Evolutionary conservation across 2,329 filamentous ascomycete species (phyloP).

Genomic region (Fusarium keratoplasticum): DNA sequence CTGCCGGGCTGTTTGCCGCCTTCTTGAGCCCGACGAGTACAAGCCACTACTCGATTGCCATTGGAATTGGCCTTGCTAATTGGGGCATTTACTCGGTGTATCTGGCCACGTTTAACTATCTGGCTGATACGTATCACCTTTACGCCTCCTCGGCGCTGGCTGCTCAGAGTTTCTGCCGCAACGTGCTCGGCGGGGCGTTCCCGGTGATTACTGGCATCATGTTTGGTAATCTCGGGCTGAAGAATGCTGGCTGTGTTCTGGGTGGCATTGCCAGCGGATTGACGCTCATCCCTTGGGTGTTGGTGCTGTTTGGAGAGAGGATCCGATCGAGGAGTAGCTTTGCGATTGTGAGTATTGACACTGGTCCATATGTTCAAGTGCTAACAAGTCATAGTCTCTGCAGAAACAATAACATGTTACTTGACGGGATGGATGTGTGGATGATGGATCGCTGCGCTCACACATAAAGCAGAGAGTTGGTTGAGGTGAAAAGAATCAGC

Average conservation of each 20-base stretch:
- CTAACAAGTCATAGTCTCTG: conserved; percentile 34
- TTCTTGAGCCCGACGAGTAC: conserved; percentile 45
- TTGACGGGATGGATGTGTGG: background rate
- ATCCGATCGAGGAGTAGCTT: conserved; percentile 84
- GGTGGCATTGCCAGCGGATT: conserved; percentile 77
- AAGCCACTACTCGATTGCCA: conserved; percentile 46
- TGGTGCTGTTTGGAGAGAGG: conserved; percentile 80
- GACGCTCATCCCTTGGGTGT: conserved; percentile 87
- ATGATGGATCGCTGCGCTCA: background rate
- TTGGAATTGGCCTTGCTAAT: conserved; percentile 79
- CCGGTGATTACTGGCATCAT: conserved; percentile 80
- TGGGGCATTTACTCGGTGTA: conserved; percentile 91
- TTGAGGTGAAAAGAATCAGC: background rate
- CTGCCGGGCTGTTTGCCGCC: conserved; percentile 76
- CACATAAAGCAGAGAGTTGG: background rate
- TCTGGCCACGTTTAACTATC: conserved; percentile 90
- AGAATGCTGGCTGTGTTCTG: conserved; percentile 77
- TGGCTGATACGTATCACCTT: conserved; percentile 87
- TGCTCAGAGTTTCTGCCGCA: conserved; percentile 87
- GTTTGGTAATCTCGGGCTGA: conserved; percentile 78
- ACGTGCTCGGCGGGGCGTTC: conserved; percentile 84
- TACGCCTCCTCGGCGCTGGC: conserved; percentile 90
- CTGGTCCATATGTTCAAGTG: background rate
- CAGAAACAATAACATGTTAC: conserved; percentile 21
- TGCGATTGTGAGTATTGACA: conserved; percentile 65